These are phyloP conservation scores for Phaseolus coccineus DNA, from an alignment of 331 rosid species.

Conservation along the genomic window DNA sequence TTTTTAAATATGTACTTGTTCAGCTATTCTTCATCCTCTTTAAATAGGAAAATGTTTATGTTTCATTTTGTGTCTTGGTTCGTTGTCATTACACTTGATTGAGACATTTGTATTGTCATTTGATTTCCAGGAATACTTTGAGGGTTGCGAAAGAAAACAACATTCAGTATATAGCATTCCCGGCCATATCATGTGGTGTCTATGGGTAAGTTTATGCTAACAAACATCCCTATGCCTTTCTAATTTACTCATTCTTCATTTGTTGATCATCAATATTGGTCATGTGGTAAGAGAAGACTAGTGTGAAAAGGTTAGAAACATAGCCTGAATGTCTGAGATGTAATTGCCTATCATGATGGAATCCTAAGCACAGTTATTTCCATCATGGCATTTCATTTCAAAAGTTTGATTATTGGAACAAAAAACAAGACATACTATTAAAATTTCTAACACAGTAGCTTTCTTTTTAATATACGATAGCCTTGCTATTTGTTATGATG, in stretches of 20 bases:
- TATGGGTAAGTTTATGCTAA: conserved; percentile 67
- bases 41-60: not conserved
- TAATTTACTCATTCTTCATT: not conserved
- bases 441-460: not conserved
- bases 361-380: not conserved
- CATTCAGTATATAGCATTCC: conserved; percentile 78
- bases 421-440: not conserved
- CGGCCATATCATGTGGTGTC: conserved; percentile 93
- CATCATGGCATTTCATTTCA: conserved; percentile 1
- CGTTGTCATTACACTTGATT: conserved; percentile 28
- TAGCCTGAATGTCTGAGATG: not conserved
- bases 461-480: not conserved
- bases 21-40: conserved; percentile 9
- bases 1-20: not conserved
- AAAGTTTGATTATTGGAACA: not conserved
- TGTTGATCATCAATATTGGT: conserved; percentile 21
- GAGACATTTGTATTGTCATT: conserved; percentile 30
- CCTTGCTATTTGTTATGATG: conserved; percentile 13
- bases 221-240: not conserved
- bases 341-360: conserved; percentile 1
- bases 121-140: conserved; percentile 72
- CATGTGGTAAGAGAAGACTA: not conserved
- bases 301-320: conserved; percentile 8
- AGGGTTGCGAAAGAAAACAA: conserved; percentile 73
- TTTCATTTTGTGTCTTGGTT: conserved; percentile 24